These are phyloP conservation scores for Coemansia sp. DNA, from an alignment of 192 early-diverging fungal species.

Conservation along the genomic window DNA sequence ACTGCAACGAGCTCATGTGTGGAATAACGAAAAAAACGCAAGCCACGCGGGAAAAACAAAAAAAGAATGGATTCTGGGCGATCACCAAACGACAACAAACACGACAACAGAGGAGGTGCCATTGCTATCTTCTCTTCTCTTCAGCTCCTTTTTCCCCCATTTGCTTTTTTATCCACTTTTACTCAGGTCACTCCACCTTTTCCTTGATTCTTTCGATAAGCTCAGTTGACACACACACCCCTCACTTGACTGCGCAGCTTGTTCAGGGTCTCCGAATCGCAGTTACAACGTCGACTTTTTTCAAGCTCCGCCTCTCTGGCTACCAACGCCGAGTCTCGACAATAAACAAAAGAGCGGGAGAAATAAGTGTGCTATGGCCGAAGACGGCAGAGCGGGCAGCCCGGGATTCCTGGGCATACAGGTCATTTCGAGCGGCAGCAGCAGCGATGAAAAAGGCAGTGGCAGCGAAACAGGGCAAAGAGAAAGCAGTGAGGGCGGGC, in stretches of 20 bases:
- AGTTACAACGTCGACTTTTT: background rate
- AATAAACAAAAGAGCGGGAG: background rate
- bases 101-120: background rate
- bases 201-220: background rate
- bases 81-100: conserved; percentile 5
- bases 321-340: background rate
- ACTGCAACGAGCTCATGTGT: background rate
- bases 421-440: conserved; percentile 13
- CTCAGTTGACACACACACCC: background rate
- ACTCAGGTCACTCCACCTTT: background rate
- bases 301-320: conserved; percentile 1
- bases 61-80: background rate
- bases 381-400: conserved; percentile 1
- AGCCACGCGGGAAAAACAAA: background rate
- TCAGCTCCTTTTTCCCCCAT: background rate
- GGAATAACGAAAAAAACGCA: background rate
- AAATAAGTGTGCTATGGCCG: background rate
- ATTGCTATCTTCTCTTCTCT: background rate
- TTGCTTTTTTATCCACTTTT: background rate
- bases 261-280: conserved; percentile 1
- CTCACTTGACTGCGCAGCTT: background rate
- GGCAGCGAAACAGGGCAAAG: conserved; percentile 6
- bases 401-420: conserved; percentile 14
- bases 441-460: background rate
- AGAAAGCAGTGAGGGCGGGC: conserved; percentile 12